These are phyloP conservation scores for Psilocybe azurescens DNA, from an alignment of 768 basidiomycete genomes.

Conservation along the genomic window DNA sequence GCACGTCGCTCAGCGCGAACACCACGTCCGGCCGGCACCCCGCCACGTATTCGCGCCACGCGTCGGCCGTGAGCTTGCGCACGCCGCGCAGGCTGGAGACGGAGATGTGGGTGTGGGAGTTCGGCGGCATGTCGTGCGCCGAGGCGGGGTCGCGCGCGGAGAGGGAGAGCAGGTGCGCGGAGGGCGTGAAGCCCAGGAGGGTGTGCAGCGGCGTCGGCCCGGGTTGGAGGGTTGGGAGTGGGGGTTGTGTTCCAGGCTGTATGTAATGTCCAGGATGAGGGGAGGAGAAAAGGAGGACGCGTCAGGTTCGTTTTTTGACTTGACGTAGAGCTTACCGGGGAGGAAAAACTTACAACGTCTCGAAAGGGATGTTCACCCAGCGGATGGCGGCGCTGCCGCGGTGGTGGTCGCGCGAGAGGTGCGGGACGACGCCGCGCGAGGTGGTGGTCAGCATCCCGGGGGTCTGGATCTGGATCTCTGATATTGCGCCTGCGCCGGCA, in stretches of 20 bases:
- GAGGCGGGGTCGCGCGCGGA: conserved; percentile 71
- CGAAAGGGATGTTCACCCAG: conserved; percentile 78
- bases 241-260: conserved; percentile 73
- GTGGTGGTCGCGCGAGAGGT: conserved; percentile 71
- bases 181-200: conserved; percentile 61
- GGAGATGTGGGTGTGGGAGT: conserved; percentile 61
- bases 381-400: conserved; percentile 49
- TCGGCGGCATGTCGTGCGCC: conserved; percentile 72
- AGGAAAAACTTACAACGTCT: conserved; percentile 72
- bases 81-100: conserved; percentile 72
- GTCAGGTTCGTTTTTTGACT: neutral
- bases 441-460: conserved; percentile 68
- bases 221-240: conserved; percentile 64
- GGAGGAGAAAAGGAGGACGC: conserved; percentile 13
- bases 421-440: conserved; percentile 76
- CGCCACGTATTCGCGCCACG: too few species aligned
- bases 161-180: conserved; percentile 59
- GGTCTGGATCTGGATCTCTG: conserved; percentile 53
- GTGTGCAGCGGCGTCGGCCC: conserved; percentile 63
- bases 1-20: conserved; percentile 72
- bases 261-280: too few species aligned
- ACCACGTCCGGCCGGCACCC: conserved; percentile 77
- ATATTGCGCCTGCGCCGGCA: too few species aligned
- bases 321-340: neutral
- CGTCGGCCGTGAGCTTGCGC: too few species aligned